These are phyloP conservation scores for Cryptosporidium sp. DNA, from an alignment of 169 alveolate species.

Conservation along the genomic window DNA sequence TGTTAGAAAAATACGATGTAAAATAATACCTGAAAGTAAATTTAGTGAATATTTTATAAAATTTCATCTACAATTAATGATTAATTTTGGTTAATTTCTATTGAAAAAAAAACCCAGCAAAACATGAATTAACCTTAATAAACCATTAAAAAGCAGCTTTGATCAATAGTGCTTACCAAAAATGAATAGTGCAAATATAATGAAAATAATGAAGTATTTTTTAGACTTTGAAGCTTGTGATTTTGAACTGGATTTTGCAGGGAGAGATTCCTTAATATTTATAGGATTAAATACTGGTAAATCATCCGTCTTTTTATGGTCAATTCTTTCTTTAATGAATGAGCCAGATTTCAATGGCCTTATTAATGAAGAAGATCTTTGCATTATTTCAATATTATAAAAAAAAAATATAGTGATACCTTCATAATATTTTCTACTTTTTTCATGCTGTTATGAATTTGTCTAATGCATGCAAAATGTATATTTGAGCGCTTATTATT, in stretches of 20 bases:
- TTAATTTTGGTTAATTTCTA: not conserved
- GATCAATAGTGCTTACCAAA: conserved; percentile 47
- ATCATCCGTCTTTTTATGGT: conserved; percentile 51
- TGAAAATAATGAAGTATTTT: conserved; percentile 26
- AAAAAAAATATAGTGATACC: not conserved
- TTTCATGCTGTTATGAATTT: conserved; percentile 17
- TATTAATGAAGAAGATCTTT: conserved; percentile 67
- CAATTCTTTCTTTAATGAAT: conserved; percentile 8
- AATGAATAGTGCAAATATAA: conserved; percentile 46
- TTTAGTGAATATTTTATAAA: not conserved
- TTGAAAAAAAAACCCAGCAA: not conserved
- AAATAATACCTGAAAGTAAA: conserved; percentile 30
- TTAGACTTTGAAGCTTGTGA: not conserved
- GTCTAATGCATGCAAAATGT: conserved; percentile 43
- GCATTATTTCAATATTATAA: conserved; percentile 23
- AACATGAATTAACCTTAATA: not conserved
- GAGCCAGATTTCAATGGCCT: conserved; percentile 38
- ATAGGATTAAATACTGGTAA: conserved; percentile 40
- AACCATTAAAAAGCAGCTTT: not conserved
- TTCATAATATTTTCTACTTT: conserved; percentile 11
- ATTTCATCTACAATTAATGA: not conserved
- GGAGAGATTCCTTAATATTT: not conserved
- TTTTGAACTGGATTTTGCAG: not conserved
- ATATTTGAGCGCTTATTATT: conserved; percentile 28
- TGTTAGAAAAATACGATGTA: conserved; percentile 66